Evolutionary conservation across 1,284 basidiomycete genomes (phyloP).

Genomic region (Microbotryum silenes-acaulis): DNA sequence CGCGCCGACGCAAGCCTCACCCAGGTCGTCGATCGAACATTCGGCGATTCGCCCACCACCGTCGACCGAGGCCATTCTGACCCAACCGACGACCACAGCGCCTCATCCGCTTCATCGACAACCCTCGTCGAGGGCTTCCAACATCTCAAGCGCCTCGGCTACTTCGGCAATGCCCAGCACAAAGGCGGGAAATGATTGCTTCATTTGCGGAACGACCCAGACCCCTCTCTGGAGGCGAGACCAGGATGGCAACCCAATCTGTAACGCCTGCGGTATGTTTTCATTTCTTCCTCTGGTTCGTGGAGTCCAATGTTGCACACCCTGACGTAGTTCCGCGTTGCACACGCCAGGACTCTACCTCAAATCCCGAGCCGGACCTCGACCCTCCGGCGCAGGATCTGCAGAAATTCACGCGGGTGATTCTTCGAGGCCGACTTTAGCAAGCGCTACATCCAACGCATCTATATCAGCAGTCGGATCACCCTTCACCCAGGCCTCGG

Average conservation of each 20-base stretch:
- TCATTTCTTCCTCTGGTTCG: too few species aligned
- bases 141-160: too few species aligned
- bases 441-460: neutral
- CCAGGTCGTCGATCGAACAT: too few species aligned
- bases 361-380: slow-evolving; percentile 15
- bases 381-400: neutral
- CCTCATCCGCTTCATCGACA: too few species aligned
- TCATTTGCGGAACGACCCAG: slow-evolving; percentile 85
- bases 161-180: too few species aligned
- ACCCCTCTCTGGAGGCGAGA: slow-evolving; percentile 89
- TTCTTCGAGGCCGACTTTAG: neutral
- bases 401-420: neutral
- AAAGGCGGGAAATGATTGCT: slow-evolving; percentile 51
- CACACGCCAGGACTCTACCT: slow-evolving; percentile 12
- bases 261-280: slow-evolving; percentile 73
- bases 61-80: too few species aligned
- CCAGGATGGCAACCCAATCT: slow-evolving; percentile 77
- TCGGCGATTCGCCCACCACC: too few species aligned
- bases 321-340: neutral
- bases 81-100: too few species aligned
- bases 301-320: neutral
- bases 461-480: neutral
- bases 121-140: too few species aligned
- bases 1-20: too few species aligned
- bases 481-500: neutral